A percentile compares a stretch with the other conserved stretches of the same genome.
These are phyloP conservation scores for Penicillium ucsense DNA, from an alignment of 495 filamentous ascomycete species.

Conservation along the genomic window DNA sequence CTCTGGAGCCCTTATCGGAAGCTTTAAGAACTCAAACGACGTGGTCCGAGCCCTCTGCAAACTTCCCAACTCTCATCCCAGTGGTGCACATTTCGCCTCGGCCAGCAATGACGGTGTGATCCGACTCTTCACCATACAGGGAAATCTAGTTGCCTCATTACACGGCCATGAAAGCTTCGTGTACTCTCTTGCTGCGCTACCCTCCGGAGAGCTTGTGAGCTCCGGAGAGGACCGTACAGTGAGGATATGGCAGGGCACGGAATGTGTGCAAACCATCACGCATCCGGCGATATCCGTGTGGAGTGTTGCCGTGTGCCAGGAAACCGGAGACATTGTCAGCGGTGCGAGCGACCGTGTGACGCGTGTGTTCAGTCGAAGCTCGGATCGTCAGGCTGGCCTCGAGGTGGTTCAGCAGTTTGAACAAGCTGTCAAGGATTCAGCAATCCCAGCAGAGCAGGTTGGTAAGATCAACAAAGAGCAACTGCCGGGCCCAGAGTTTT, in stretches of 20 bases:
- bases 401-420: slow-evolving; percentile 60
- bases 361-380: slow-evolving; percentile 70
- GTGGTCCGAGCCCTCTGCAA: slow-evolving; percentile 82
- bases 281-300: slow-evolving; percentile 97
- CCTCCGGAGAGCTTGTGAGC: slow-evolving; percentile 82
- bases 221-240: slow-evolving; percentile 89
- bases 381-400: slow-evolving; percentile 57
- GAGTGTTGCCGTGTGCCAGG: slow-evolving; percentile 69
- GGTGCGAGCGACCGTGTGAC: slow-evolving; percentile 86
- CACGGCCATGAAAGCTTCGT: slow-evolving; percentile 92
- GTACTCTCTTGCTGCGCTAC: slow-evolving; percentile 69
- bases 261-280: slow-evolving; percentile 92
- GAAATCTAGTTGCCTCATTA: slow-evolving; percentile 60
- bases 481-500: slow-evolving; percentile 75
- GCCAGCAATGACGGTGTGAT: slow-evolving; percentile 84
- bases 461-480: slow-evolving; percentile 81
- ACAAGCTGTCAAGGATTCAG: slow-evolving; percentile 66
- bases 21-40: slow-evolving; percentile 61
- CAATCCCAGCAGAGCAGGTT: slow-evolving; percentile 77
- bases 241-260: slow-evolving; percentile 69
- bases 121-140: slow-evolving; percentile 71
- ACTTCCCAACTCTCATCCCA: slow-evolving; percentile 64
- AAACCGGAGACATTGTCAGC: slow-evolving; percentile 83
- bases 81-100: slow-evolving; percentile 78
- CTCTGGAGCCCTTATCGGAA: slow-evolving; percentile 52